Conservation (phyloP, 1,139 yeast species). For the Schwanniomyces etchellsii region DNA sequence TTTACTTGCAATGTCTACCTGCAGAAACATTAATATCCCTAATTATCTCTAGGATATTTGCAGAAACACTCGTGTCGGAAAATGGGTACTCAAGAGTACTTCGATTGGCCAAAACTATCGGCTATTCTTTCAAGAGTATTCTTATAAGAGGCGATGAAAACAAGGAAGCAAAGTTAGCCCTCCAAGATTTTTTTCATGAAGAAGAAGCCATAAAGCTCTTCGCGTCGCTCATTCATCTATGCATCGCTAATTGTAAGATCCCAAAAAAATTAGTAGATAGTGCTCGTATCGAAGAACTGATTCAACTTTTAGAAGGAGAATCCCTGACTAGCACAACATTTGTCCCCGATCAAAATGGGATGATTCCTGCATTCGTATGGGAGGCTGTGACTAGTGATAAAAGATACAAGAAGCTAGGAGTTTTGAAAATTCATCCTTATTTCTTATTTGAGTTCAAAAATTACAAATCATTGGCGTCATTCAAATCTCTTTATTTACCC, state of each 20-base stretch:
- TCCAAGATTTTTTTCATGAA: conserved; percentile 12
- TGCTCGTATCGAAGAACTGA: conserved; percentile 2
- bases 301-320: conserved; percentile 5
- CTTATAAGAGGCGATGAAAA: conserved; percentile 6
- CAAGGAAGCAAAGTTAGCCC: conserved; percentile 6
- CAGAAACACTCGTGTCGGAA: conserved; percentile 14
- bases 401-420: conserved; percentile 10
- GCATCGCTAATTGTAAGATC: conserved; percentile 18
- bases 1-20: conserved; percentile 15
- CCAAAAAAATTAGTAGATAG: conserved; percentile 6
- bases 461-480: conserved; percentile 10
- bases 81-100: conserved; percentile 13
- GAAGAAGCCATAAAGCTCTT: conserved; percentile 19
- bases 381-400: conserved; percentile 2
- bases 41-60: conserved; percentile 16
- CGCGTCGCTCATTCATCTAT: conserved; percentile 14
- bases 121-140: conserved; percentile 10
- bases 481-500: conserved; percentile 23
- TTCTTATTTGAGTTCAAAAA: conserved; percentile 14
- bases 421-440: conserved; percentile 21
- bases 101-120: conserved; percentile 10
- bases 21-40: conserved; percentile 15
- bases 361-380: conserved; percentile 7
- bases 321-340: conserved; percentile 6
- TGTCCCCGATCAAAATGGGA: background rate